Evolutionary conservation across 352 stramenopile species (phyloP).

Genomic region (Bremia lactucae): DNA sequence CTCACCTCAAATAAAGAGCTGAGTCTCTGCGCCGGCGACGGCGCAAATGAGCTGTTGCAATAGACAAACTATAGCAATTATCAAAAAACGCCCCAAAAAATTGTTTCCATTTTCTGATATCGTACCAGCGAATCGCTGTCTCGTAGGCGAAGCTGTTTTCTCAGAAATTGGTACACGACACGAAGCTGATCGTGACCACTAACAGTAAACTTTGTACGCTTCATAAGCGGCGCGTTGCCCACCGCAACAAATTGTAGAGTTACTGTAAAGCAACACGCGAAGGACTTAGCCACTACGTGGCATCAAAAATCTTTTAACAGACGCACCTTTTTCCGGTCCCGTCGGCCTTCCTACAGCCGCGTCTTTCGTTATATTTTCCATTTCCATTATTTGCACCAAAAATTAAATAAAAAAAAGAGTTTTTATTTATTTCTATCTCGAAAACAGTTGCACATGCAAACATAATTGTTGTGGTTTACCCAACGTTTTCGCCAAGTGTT

Average conservation of each 20-base stretch:
- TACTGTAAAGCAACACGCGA: constrained; percentile 23
- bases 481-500: too few species aligned
- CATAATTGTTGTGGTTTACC: too few species aligned
- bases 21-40: constrained; percentile 70
- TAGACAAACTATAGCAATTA: constrained; percentile 59
- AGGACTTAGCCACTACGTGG: neutral
- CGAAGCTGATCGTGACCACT: constrained; percentile 63
- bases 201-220: constrained; percentile 83
- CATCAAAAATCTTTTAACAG: too few species aligned
- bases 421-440: too few species aligned
- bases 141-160: constrained; percentile 73
- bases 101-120: neutral
- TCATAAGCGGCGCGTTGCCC: constrained; percentile 74
- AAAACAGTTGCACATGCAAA: too few species aligned
- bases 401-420: neutral
- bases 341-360: constrained; percentile 6
- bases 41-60: constrained; percentile 81
- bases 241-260: constrained; percentile 78
- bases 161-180: constrained; percentile 79
- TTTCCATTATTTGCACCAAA: neutral
- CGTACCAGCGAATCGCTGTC: constrained; percentile 56
- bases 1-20: constrained; percentile 67
- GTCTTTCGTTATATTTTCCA: constrained; percentile 4
- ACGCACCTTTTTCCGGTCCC: constrained; percentile 29
- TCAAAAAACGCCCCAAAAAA: neutral